phyloP scores from a whole-genome alignment of 2,329 filamentous ascomycete species.

The Chlorencoelia australis region DNA sequence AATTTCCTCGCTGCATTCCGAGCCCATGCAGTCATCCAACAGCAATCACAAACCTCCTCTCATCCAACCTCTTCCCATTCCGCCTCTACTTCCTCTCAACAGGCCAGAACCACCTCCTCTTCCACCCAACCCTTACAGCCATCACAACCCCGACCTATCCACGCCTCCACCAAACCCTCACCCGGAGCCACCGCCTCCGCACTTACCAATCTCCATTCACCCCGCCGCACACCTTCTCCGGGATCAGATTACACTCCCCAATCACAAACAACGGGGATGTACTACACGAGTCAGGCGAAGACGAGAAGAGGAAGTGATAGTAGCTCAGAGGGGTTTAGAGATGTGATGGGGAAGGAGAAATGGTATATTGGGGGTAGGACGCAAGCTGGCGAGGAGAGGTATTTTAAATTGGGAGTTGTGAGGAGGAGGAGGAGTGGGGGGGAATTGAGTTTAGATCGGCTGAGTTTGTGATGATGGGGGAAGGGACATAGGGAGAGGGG shows the following conservation, averaged over 20 bases:
- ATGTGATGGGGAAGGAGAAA: constrained; percentile 62
- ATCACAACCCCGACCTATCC: constrained; percentile 5
- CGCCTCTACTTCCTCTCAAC: constrained; percentile 13
- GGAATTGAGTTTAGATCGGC: constrained; percentile 60
- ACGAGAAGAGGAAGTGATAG: constrained; percentile 56
- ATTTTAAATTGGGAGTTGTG: constrained; percentile 72
- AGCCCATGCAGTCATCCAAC: constrained; percentile 22
- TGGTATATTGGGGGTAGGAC: constrained; percentile 76
- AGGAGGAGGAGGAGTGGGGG: constrained; percentile 64
- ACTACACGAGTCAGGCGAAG: too few species aligned
- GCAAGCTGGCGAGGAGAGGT: constrained; percentile 66
- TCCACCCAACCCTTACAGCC: constrained; percentile 17
- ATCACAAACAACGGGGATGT: constrained; percentile 8
- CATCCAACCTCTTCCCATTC: constrained; percentile 10
- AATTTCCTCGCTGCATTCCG: constrained; percentile 28
- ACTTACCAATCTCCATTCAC: too few species aligned
- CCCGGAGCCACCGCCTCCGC: constrained; percentile 18
- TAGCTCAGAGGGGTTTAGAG: constrained; percentile 65
- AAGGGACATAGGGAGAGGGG: background rate
- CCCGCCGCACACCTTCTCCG: too few species aligned
- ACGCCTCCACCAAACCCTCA: constrained; percentile 7
- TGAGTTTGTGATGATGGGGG: constrained; percentile 51
- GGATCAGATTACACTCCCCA: constrained; percentile 3
- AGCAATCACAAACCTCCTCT: constrained; percentile 15
- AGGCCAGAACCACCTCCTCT: constrained; percentile 13